phyloP scores from a whole-genome alignment of 371 early-diverging fungal species.

The Lichtheimia ornata region DNA sequence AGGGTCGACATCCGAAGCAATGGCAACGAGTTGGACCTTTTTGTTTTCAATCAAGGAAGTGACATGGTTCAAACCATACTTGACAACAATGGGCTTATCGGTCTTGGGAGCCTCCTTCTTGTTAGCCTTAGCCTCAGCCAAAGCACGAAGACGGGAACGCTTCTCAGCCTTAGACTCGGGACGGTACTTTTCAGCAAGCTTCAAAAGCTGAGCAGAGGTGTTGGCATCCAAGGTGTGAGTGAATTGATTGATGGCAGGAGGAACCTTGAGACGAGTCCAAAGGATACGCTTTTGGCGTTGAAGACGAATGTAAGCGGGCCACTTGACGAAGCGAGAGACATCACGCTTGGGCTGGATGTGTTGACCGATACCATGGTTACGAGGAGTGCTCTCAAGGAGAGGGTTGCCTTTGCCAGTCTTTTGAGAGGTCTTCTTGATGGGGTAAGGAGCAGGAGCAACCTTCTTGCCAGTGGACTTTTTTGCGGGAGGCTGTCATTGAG shows the following conservation, averaged over 20 bases:
- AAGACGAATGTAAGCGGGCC: slow-evolving; percentile 96
- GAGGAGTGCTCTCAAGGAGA: slow-evolving; percentile 87
- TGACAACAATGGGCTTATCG: slow-evolving; percentile 95
- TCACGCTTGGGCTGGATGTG: slow-evolving; percentile 96
- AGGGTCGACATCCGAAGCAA: slow-evolving; percentile 99
- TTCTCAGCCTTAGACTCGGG: slow-evolving; percentile 98
- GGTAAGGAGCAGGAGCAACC: slow-evolving; percentile 90
- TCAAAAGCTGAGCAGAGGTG: slow-evolving; percentile 97
- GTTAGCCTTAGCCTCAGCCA: slow-evolving; percentile 82
- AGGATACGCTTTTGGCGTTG: slow-evolving; percentile 97
- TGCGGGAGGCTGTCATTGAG: slow-evolving; percentile 48
- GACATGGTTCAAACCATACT: slow-evolving; percentile 99
- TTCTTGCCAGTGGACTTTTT: slow-evolving; percentile 77
- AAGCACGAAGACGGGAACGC: slow-evolving; percentile 87
- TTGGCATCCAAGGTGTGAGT: slow-evolving; percentile 95
- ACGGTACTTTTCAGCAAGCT: slow-evolving; percentile 97
- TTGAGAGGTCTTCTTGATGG: slow-evolving; percentile 64
- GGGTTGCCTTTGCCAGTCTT: slow-evolving; percentile 82
- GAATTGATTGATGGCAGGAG: slow-evolving; percentile 99
- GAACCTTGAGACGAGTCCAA: slow-evolving; percentile 98
- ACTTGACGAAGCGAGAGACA: slow-evolving; percentile 95
- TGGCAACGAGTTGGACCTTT: slow-evolving; percentile 98
- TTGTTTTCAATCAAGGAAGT: slow-evolving; percentile 97
- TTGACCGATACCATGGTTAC: slow-evolving; percentile 94
- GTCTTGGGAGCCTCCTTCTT: slow-evolving; percentile 86